A percentile compares a stretch with the other conserved stretches of the same genome.
phyloP scores from a whole-genome alignment of 306 rosid species.

The Vigna unguiculata region DNA sequence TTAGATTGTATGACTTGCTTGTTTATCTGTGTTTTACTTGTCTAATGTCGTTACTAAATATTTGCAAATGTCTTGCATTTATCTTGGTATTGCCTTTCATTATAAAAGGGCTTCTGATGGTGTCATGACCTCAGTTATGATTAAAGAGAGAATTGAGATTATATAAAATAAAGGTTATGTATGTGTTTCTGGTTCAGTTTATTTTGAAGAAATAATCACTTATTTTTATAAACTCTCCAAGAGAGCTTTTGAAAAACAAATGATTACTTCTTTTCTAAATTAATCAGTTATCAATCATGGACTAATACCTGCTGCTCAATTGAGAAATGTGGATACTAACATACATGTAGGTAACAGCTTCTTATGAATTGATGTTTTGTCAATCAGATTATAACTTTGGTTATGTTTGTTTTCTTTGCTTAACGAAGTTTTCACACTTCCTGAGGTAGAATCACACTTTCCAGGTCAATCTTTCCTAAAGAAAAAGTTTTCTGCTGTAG shows the following conservation, averaged over 20 bases:
- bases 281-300: neutral
- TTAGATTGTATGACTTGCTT: conserved; percentile 19
- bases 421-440: neutral
- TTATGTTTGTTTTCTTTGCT: neutral
- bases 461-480: neutral
- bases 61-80: conserved; percentile 19
- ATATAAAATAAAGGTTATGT: conserved; percentile 8
- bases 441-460: neutral
- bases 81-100: conserved; percentile 5
- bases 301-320: conserved; percentile 10
- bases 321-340: conserved; percentile 1
- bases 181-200: neutral
- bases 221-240: neutral
- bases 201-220: neutral
- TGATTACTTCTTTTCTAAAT: neutral
- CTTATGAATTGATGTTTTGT: neutral
- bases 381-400: conserved; percentile 13
- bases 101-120: conserved; percentile 4
- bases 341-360: neutral
- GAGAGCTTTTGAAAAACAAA: neutral
- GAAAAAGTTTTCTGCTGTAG: neutral
- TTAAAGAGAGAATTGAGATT: conserved; percentile 24
- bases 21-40: conserved; percentile 10
- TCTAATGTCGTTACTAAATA: neutral
- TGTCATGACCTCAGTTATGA: conserved; percentile 27